These are phyloP conservation scores for Singerocomus inundabilis DNA, from an alignment of 1,284 basidiomycete genomes.

Conservation along the genomic window DNA sequence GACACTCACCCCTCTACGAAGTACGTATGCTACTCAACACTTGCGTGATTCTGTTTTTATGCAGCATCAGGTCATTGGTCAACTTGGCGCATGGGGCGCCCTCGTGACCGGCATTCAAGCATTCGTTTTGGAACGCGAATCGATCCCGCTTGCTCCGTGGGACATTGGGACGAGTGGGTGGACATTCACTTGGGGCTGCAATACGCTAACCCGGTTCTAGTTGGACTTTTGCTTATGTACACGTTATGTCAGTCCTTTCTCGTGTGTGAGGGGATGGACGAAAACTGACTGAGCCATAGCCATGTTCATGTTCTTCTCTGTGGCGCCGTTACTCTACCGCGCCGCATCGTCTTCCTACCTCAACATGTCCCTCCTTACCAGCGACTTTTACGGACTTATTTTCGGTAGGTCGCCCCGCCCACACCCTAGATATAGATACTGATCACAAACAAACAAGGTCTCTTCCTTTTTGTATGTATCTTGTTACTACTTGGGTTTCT, in stretches of 20 bases:
- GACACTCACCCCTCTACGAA: constrained; percentile 77
- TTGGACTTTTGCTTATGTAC: constrained; percentile 69
- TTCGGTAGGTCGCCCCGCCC: constrained; percentile 52
- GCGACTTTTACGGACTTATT: constrained; percentile 82
- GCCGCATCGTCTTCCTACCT: constrained; percentile 80
- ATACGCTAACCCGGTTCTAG: constrained; percentile 34
- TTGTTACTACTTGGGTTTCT: neutral
- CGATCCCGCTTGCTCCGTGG: constrained; percentile 65
- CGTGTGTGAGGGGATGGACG: neutral
- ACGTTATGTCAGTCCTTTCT: constrained; percentile 45
- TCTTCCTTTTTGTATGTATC: constrained; percentile 61
- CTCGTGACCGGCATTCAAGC: constrained; percentile 76
- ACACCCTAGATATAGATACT: neutral
- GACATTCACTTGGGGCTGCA: neutral
- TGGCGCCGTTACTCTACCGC: constrained; percentile 81
- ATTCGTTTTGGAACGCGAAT: constrained; percentile 67
- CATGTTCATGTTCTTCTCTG: constrained; percentile 77
- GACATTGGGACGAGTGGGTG: constrained; percentile 59
- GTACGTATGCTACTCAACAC: constrained; percentile 24
- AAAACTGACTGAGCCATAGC: constrained; percentile 35
- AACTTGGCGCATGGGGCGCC: constrained; percentile 79
- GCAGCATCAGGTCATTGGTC: constrained; percentile 62
- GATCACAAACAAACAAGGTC: constrained; percentile 39
- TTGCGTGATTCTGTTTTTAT: neutral
- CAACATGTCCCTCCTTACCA: constrained; percentile 80